Evolutionary conservation across 164 flowering plant species (phyloP).

Genomic region (Vitis rotundifolia): DNA sequence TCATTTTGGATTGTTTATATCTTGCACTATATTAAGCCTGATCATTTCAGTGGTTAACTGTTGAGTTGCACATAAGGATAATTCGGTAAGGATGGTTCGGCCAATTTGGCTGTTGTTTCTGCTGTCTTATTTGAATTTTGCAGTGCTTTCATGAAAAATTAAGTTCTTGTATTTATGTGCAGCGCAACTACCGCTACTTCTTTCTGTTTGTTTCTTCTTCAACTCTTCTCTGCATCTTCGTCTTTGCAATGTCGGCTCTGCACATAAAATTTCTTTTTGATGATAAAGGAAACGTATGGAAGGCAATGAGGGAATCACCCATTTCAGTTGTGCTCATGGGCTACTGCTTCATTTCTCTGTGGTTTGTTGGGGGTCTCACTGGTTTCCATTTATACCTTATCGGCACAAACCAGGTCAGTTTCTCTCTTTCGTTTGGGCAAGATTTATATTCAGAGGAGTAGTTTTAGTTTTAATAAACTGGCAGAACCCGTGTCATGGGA

Average conservation of each 20-base stretch:
- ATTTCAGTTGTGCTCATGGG: conserved; percentile 83
- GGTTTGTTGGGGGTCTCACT: conserved; percentile 97
- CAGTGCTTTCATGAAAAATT: conserved; percentile 1
- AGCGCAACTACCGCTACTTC: conserved; percentile 96
- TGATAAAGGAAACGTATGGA: conserved; percentile 70
- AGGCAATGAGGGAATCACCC: conserved; percentile 87
- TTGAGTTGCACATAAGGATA: too few relatives aligned
- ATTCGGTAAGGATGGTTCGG: too few relatives aligned
- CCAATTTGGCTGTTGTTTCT: not conserved
- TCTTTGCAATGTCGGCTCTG: conserved; percentile 81
- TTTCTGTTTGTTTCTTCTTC: conserved; percentile 88
- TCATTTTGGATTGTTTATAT: too few relatives aligned
- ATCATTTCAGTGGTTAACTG: too few relatives aligned
- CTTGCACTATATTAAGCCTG: too few relatives aligned
- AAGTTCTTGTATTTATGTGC: conserved; percentile 33
- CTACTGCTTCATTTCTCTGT: conserved; percentile 77
- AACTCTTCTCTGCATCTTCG: conserved; percentile 87
- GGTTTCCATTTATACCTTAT: conserved; percentile 92
- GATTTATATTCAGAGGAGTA: too few relatives aligned
- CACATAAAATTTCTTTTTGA: conserved; percentile 87
- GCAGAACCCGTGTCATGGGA: too few relatives aligned
- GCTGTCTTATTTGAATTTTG: not conserved
- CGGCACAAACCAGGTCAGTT: conserved; percentile 84
- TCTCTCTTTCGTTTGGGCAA: conserved; percentile 1
- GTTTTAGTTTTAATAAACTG: too few relatives aligned